These are phyloP conservation scores for Chalaropsis ovoidea DNA, from an alignment of 2,329 filamentous ascomycete species.

Conservation along the genomic window DNA sequence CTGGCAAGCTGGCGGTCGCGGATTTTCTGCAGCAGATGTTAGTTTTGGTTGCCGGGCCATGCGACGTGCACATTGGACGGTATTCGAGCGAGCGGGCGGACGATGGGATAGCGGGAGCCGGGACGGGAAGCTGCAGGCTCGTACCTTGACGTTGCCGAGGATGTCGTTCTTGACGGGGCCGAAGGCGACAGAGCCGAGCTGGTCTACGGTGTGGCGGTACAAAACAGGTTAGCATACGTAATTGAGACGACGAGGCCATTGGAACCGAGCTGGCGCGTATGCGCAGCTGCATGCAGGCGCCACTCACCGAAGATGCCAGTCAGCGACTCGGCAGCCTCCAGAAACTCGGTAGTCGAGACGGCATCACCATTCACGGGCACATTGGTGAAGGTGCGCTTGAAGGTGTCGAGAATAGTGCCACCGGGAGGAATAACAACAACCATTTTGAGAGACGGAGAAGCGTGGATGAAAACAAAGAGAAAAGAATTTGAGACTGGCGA, in stretches of 20 bases:
- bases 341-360: slow-evolving; percentile 74
- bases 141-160: slow-evolving; percentile 79
- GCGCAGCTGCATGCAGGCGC: neutral
- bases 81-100: neutral
- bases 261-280: neutral
- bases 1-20: slow-evolving; percentile 69
- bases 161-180: slow-evolving; percentile 86
- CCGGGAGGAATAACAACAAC: slow-evolving; percentile 47
- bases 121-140: slow-evolving; percentile 20
- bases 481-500: neutral
- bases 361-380: slow-evolving; percentile 65
- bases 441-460: slow-evolving; percentile 35
- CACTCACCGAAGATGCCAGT: slow-evolving; percentile 70
- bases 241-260: neutral
- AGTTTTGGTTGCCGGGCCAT: slow-evolving; percentile 25
- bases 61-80: slow-evolving; percentile 8
- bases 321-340: slow-evolving; percentile 80
- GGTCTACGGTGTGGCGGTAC: slow-evolving; percentile 37
- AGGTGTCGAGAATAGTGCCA: slow-evolving; percentile 74
- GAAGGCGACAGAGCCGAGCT: slow-evolving; percentile 65
- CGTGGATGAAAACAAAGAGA: neutral
- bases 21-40: slow-evolving; percentile 57
- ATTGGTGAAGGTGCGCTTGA: slow-evolving; percentile 73
- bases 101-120: neutral
- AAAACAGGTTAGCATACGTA: neutral